Evolutionary conservation across 352 stramenopile genomes (phyloP), one percentile per base, ranked within the genome.

Genomic region (Elongisporangium anandrum): DNA sequence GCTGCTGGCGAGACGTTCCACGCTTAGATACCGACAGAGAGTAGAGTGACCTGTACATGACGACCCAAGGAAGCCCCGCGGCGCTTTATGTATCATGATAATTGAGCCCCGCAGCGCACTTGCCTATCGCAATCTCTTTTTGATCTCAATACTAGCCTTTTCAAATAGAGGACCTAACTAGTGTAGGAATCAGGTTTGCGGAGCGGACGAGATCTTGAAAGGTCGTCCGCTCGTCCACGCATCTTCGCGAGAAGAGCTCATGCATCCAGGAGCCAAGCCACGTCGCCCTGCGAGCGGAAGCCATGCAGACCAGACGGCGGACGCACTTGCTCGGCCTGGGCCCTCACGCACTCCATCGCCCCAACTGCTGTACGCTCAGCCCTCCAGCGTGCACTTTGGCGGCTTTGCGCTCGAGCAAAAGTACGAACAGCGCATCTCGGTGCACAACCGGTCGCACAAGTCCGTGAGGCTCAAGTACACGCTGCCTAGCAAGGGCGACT

Each of bases 331-430:
- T n/a, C 24, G 24, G 24, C 24, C 7, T 34, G 24, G 13, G 29
- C 13, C 29, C 29, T 8, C 29, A 15, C 9, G 29, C 2, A 8
- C 29, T 8, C 29, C 9, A 13, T 8, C 29, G 29, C 29, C 29
- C 60, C 57, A 68, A 39, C 55, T 88, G 19, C 65, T 90, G 16
- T 87, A 74, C 50, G 65, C 78, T 15, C 69, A 78, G 41, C 81
- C 79, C 4, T 52, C 75, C n/a, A 88, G 77, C 56, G 70, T 96
- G n/a, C 90, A 97, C 65, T 97, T 97, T 56, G 83, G 87, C 17
- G 86, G 88, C 54, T 97, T 96, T 63, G 61, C 69, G 45, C 70
- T 96, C 20, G 71, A 77, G 5, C 61, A 82, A 50, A 60, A 66
- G 20, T 76, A 87, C 64, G 66, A 76, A 50, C 85, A 96, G 63